A percentile compares a stretch with the other conserved stretches of the same genome.
phyloP scores from a whole-genome alignment of 129 eudicot genomes.

The Centella asiatica region DNA sequence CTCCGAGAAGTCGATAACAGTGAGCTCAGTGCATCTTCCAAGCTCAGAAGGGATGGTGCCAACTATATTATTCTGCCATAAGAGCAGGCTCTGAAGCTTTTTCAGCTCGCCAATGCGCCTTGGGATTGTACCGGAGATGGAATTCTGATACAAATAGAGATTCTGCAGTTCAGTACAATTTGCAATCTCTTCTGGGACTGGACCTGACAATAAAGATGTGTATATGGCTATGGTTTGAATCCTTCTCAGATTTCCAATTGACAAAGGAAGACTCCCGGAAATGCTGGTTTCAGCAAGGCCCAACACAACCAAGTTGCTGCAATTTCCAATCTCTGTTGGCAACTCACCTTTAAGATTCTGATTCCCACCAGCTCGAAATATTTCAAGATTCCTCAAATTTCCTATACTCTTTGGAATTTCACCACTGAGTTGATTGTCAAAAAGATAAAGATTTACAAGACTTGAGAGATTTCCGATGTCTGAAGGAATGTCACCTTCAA shows the following conservation, averaged over 20 bases:
- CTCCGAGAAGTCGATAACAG: slow-evolving; percentile 62
- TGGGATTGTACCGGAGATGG: slow-evolving; percentile 71
- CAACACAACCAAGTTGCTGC: slow-evolving; percentile 46
- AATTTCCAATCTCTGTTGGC: slow-evolving; percentile 77
- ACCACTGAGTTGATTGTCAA: slow-evolving; percentile 74
- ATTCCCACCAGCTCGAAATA: slow-evolving; percentile 85
- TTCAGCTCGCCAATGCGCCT: slow-evolving; percentile 49
- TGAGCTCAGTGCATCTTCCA: slow-evolving; percentile 55
- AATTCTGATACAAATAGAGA: slow-evolving; percentile 70
- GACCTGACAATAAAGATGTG: slow-evolving; percentile 55
- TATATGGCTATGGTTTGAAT: slow-evolving; percentile 78
- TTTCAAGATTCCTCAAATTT: slow-evolving; percentile 43
- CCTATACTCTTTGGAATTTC: slow-evolving; percentile 77
- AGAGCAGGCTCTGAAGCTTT: slow-evolving; percentile 58
- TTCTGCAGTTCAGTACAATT: slow-evolving; percentile 64
- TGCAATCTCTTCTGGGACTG: slow-evolving; percentile 89
- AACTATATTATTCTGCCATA: slow-evolving; percentile 86
- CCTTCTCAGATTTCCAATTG: slow-evolving; percentile 59
- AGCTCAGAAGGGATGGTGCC: slow-evolving; percentile 71
- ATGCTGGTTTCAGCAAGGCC: slow-evolving; percentile 91
- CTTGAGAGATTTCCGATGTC: slow-evolving; percentile 62
- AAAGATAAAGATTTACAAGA: slow-evolving; percentile 37
- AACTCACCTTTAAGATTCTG: slow-evolving; percentile 70
- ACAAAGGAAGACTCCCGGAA: slow-evolving; percentile 59
- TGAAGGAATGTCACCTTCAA: slow-evolving; percentile 56